A percentile compares a stretch with the other conserved stretches of the same genome.
Evolutionary conservation across 2,329 filamentous ascomycete genomes (phyloP).

Genomic region (Grosmannia huntii): DNA sequence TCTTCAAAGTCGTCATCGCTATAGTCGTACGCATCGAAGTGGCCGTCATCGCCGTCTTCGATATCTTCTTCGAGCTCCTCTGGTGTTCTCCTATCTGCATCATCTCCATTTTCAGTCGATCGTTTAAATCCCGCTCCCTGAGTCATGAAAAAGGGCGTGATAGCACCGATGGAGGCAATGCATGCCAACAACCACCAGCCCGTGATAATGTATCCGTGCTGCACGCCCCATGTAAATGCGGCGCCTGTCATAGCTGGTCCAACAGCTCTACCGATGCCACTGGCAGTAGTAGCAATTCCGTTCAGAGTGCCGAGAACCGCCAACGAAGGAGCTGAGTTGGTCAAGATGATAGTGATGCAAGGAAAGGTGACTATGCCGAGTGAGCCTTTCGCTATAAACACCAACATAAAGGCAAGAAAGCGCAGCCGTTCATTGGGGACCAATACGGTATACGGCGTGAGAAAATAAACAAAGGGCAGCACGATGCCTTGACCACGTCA

Average conservation of each 20-base stretch:
- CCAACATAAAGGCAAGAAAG: conserved; percentile 46
- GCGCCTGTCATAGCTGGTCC: conserved; percentile 66
- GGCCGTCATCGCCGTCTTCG: conserved; percentile 18
- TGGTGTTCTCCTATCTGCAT: conserved; percentile 17
- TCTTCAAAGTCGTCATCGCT: conserved; percentile 7
- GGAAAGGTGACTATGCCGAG: conserved; percentile 78
- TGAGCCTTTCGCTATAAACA: conserved; percentile 65
- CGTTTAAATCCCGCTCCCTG: conserved; percentile 57
- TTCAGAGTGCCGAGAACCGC: conserved; percentile 78
- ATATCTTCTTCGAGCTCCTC: conserved; percentile 24
- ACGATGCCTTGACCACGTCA: conserved; percentile 30
- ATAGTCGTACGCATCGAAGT: conserved; percentile 1
- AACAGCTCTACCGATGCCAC: conserved; percentile 63
- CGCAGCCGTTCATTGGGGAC: conserved; percentile 35
- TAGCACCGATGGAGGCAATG: conserved; percentile 49
- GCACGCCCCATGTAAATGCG: conserved; percentile 64
- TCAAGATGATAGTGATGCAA: conserved; percentile 78
- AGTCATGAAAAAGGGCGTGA: conserved; percentile 62
- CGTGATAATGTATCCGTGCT: conserved; percentile 61
- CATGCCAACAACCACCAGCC: conserved; percentile 69
- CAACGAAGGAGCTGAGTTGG: conserved; percentile 68
- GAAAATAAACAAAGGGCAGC: conserved; percentile 64
- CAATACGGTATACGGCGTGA: conserved; percentile 72
- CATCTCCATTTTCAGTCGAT: conserved; percentile 15
- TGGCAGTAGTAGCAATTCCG: conserved; percentile 74